Conservation (phyloP, 2,329 filamentous ascomycete species). For the Xylariaceae sp. region DNA sequence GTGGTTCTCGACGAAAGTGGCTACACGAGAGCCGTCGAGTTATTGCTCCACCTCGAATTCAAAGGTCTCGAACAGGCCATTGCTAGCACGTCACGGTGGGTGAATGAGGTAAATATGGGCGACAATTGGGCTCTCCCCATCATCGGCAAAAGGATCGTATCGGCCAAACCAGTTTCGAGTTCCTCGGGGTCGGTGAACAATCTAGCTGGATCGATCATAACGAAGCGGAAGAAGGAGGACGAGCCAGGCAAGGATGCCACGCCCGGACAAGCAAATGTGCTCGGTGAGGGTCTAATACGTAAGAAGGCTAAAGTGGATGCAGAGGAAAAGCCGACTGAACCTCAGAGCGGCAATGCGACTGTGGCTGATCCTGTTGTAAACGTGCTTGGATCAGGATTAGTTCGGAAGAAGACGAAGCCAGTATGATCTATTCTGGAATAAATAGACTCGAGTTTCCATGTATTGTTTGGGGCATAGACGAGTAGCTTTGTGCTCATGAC, state of each 20-base stretch:
- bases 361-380: constrained; percentile 5
- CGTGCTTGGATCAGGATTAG: constrained; percentile 12
- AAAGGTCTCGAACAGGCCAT: constrained; percentile 56
- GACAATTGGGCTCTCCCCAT: constrained; percentile 48
- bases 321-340: background rate
- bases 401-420: constrained; percentile 13
- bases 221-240: constrained; percentile 35
- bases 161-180: constrained; percentile 13
- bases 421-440: background rate
- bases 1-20: constrained; percentile 56
- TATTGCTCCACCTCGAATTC: constrained; percentile 71
- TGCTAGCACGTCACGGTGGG: constrained; percentile 64
- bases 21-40: constrained; percentile 63
- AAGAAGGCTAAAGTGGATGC: constrained; percentile 44
- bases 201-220: constrained; percentile 44
- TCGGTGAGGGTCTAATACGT: constrained; percentile 38
- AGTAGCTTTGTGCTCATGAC: background rate
- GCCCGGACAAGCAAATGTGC: constrained; percentile 28
- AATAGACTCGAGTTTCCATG: background rate
- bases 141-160: constrained; percentile 37
- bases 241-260: background rate
- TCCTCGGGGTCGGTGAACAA: constrained; percentile 37
- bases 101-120: constrained; percentile 56
- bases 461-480: constrained; percentile 3
- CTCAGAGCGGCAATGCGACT: background rate